Evolutionary conservation across 192 early-diverging fungal species (phyloP).

Genomic region (Bifiguratus adelaidae): DNA sequence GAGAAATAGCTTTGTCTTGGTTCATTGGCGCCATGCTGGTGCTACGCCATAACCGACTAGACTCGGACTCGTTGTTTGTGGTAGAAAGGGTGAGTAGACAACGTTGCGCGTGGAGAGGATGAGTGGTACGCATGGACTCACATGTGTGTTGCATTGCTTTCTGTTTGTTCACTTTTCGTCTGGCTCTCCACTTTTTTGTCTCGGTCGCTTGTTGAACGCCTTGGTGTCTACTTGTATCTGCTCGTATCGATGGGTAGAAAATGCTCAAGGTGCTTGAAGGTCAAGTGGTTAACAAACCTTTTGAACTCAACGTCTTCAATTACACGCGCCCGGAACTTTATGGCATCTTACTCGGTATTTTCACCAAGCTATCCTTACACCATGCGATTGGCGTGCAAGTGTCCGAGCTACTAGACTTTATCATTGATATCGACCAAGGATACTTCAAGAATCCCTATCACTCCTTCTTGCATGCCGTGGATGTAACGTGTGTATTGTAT

Average conservation of each 20-base stretch:
- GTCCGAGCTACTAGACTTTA: constrained; percentile 70
- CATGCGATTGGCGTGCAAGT: constrained; percentile 42
- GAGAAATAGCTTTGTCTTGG: not conserved
- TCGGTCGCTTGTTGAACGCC: too few relatives aligned
- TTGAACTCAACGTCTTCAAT: constrained; percentile 51
- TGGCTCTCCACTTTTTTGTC: too few relatives aligned
- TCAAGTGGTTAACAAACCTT: constrained; percentile 16
- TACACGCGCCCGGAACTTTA: constrained; percentile 65
- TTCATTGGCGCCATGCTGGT: constrained; percentile 22
- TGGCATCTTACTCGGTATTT: constrained; percentile 74
- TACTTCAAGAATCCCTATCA: constrained; percentile 88
- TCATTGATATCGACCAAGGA: constrained; percentile 70
- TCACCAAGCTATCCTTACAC: constrained; percentile 52
- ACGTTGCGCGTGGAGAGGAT: too few relatives aligned
- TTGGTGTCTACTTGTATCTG: not conserved
- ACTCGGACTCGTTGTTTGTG: constrained; percentile 39
- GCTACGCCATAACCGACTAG: constrained; percentile 32
- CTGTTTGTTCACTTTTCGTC: too few relatives aligned
- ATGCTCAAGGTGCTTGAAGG: constrained; percentile 40
- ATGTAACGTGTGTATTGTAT: constrained; percentile 78
- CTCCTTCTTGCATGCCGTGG: constrained; percentile 85
- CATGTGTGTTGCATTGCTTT: too few relatives aligned
- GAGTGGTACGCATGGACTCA: too few relatives aligned
- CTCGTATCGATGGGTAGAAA: constrained; percentile 20
- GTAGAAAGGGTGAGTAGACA: constrained; percentile 43